Evolutionary conservation across 2,329 filamentous ascomycete genomes (phyloP), one percentile per base, ranked within the genome.

Genomic region (Lachnellula suecica): DNA sequence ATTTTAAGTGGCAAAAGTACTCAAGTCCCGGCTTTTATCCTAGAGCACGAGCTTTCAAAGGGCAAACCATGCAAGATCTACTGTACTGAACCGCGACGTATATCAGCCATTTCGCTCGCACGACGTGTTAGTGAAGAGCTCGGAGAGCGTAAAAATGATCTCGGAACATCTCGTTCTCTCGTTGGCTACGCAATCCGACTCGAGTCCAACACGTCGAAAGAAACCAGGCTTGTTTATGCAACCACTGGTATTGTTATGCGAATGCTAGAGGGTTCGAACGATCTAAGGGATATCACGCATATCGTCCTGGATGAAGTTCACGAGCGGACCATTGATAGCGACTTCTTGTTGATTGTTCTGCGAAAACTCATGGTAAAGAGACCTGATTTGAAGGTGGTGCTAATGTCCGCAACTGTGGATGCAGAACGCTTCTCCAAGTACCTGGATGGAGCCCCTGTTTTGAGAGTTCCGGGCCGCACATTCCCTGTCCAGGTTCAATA

Each of bases 381-480:
- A 49, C 87, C 86, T 55, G 89, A 96, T 58, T 76, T 99, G 47
- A 97, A 96, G 71, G 88, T 99, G 19, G 81, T 99, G 34, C 79
- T 99, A 44, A 99, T 99, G 94, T 97, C 93, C 60, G 94, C 94
- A 10, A 99, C 94, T 0, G 91, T 99, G 7, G 91, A 99, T 69
- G 91, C 94, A 0, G 86, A 93, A 54, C 85, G 87, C 15, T 97
- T 99, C 68, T 97, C 94, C 0, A 82, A 83, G 10, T 99, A 97
- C 66, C 80, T 99, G 2, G 85, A 87, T 50, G 84, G 85, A 4
- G 93, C 93, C 1, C 93, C 93, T 0, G 84, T 97, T 37, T 76
- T 99, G 49, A 91, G 88, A 54, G 91, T 99, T 13, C 94, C 94
- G 2, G 94, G 94, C 0, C 84, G 94, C 43, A 97, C 93, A 0